Evolutionary conservation across 441 rosid species (phyloP).

Genomic region (Jatropha podagrica): DNA sequence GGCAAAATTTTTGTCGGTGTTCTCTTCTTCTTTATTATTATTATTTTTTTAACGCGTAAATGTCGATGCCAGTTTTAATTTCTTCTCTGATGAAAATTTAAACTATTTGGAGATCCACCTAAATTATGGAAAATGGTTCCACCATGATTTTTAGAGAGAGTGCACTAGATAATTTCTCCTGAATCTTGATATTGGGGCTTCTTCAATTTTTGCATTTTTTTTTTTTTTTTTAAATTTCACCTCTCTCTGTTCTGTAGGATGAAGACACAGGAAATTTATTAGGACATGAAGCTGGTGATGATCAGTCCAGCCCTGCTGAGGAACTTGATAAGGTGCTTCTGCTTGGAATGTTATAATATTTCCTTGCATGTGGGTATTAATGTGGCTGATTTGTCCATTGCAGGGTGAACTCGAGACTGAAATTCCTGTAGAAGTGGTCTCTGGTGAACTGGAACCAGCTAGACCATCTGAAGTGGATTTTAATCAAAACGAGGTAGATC

Average conservation of each 20-base stretch:
- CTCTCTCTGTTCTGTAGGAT: constrained; percentile 39
- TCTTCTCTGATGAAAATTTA: background rate
- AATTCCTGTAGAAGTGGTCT: constrained; percentile 36
- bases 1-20: background rate
- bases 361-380: background rate
- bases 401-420: constrained; percentile 59
- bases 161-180: no score
- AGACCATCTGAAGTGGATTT: constrained; percentile 37
- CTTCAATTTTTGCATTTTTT: no score
- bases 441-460: constrained; percentile 45
- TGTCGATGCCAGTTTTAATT: background rate
- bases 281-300: constrained; percentile 47
- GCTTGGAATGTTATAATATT: background rate
- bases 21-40: background rate
- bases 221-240: no score
- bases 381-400: constrained; percentile 10
- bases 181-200: no score
- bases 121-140: no score
- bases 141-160: no score
- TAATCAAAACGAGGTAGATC: constrained; percentile 42
- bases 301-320: constrained; percentile 37
- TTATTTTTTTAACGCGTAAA: no score
- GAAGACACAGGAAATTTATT: constrained; percentile 44
- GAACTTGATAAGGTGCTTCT: constrained; percentile 51
- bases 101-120: background rate